These are phyloP conservation scores for Vigna reflexopilosa DNA, from an alignment of 306 rosid species.

Conservation along the genomic window DNA sequence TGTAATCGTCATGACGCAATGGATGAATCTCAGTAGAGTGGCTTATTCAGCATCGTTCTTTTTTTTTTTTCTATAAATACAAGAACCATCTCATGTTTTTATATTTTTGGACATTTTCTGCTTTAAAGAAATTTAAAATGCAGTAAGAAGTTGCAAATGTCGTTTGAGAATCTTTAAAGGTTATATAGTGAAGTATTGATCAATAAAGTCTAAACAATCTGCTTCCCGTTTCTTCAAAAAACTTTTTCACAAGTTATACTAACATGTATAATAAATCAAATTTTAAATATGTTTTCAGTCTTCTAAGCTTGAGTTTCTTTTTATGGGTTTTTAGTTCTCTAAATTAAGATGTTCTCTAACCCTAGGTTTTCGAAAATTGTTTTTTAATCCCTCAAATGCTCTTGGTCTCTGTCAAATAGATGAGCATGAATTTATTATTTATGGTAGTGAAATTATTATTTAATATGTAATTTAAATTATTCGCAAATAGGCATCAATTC, in stretches of 20 bases:
- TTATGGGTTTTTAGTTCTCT: too few species aligned
- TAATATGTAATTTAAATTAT: too few species aligned
- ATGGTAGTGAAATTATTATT: too few species aligned
- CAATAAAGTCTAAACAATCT: conserved; percentile 24
- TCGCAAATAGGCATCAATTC: too few species aligned
- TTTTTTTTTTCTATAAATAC: conserved; percentile 14
- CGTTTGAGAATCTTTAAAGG: conserved; percentile 34
- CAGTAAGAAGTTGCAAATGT: not conserved
- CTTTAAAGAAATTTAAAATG: conserved; percentile 33
- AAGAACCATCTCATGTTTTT: conserved; percentile 1
- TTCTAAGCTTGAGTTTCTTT: too few species aligned
- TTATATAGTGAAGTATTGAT: conserved; percentile 25
- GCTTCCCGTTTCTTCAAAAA: not conserved
- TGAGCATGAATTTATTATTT: too few species aligned
- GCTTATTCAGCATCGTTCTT: conserved; percentile 33
- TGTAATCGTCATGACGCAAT: conserved; percentile 65
- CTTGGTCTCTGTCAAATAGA: too few species aligned
- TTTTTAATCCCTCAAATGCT: too few species aligned
- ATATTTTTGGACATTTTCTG: conserved; percentile 30
- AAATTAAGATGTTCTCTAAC: too few species aligned
- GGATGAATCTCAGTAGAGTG: conserved; percentile 78
- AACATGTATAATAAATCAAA: too few species aligned
- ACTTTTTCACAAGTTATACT: not conserved
- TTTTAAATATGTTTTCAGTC: too few species aligned
- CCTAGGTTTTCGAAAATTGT: too few species aligned